These are phyloP conservation scores for Sicyos baderoa DNA, from an alignment of 306 rosid species.

Conservation along the genomic window DNA sequence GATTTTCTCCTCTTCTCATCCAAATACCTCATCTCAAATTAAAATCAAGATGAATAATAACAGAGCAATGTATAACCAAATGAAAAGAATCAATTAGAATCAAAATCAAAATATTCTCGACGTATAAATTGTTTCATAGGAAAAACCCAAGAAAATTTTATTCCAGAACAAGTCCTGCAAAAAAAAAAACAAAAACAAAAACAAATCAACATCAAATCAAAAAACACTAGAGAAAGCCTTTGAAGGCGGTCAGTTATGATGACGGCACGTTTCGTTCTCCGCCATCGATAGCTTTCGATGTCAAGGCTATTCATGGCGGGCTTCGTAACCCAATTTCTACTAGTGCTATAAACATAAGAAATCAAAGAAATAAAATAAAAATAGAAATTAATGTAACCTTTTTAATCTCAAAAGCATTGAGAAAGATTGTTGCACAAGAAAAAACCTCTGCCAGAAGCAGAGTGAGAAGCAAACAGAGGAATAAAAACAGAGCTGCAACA, in stretches of 20 bases:
- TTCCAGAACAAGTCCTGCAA: slow-evolving; percentile 70
- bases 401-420: slow-evolving; percentile 88
- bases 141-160: slow-evolving; percentile 51
- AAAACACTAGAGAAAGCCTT: background rate
- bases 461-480: slow-evolving; percentile 31
- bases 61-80: background rate
- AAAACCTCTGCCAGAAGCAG: slow-evolving; percentile 37
- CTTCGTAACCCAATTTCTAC: too few relatives aligned
- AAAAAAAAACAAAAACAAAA: too few relatives aligned
- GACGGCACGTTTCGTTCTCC: too few relatives aligned
- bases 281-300: too few relatives aligned
- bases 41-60: background rate
- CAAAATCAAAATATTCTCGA: too few relatives aligned
- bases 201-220: background rate
- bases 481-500: slow-evolving; percentile 45
- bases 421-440: slow-evolving; percentile 28
- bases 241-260: too few relatives aligned
- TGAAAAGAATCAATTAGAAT: background rate
- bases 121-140: slow-evolving; percentile 44
- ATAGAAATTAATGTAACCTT: slow-evolving; percentile 33
- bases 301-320: too few relatives aligned
- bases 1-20: slow-evolving; percentile 17
- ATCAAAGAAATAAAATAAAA: background rate
- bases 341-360: background rate
- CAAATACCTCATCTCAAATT: slow-evolving; percentile 20